These are phyloP conservation scores for Grosmannia clavigera DNA, from an alignment of 2,329 filamentous ascomycete species.

Conservation along the genomic window DNA sequence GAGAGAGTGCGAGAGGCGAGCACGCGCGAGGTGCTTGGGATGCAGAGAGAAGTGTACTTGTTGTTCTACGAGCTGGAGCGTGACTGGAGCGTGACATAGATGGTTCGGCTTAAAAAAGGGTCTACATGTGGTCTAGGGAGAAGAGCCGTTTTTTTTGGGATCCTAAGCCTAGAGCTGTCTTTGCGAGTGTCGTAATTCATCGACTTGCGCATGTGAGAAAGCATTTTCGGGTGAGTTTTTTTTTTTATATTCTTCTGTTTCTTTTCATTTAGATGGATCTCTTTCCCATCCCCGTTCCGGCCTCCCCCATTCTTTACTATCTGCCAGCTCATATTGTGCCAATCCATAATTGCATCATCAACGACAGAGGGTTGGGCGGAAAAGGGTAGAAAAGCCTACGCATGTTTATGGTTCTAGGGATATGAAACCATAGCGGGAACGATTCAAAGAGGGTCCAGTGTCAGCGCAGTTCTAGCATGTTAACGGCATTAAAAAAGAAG, in stretches of 20 bases:
- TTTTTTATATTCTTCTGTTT: background rate
- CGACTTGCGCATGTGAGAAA: background rate
- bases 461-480: background rate
- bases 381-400: background rate
- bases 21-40: constrained; percentile 77
- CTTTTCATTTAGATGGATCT: background rate
- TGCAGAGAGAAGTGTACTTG: constrained; percentile 94
- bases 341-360: background rate
- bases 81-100: constrained; percentile 36
- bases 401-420: background rate
- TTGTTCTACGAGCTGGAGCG: constrained; percentile 83
- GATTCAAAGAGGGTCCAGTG: background rate
- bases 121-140: background rate
- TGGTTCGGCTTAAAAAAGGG: background rate
- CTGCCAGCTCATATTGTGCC: background rate
- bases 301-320: background rate
- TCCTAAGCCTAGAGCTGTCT: background rate
- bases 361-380: background rate
- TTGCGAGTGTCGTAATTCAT: background rate
- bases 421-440: background rate
- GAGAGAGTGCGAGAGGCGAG: constrained; percentile 93
- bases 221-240: background rate
- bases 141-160: background rate
- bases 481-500: background rate
- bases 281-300: background rate